phyloP scores from a whole-genome alignment of 2,329 filamentous ascomycete species.

The Nannizziopsis barbatae region DNA sequence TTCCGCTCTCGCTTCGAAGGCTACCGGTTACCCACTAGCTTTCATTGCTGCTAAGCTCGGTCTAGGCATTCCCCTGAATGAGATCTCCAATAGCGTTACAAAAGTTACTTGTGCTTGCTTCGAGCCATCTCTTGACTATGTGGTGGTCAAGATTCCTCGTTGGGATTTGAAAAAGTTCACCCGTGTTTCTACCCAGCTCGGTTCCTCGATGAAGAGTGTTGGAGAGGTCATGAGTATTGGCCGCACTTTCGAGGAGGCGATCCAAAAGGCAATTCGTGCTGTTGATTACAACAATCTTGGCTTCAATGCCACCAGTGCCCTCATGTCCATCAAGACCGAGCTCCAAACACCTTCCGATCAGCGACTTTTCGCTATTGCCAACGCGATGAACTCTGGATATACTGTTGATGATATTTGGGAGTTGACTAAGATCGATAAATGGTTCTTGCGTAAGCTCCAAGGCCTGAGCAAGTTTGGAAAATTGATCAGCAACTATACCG shows the following conservation, averaged over 20 bases:
- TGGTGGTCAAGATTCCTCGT: slow-evolving; percentile 95
- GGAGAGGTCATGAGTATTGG: slow-evolving; percentile 99
- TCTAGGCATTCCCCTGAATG: slow-evolving; percentile 85
- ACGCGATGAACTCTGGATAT: slow-evolving; percentile 92
- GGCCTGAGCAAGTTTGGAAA: slow-evolving; percentile 81
- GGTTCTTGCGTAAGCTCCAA: slow-evolving; percentile 91
- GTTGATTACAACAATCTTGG: slow-evolving; percentile 94
- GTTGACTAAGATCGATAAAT: slow-evolving; percentile 96
- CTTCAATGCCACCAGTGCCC: slow-evolving; percentile 79
- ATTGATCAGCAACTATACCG: slow-evolving; percentile 57
- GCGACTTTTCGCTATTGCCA: slow-evolving; percentile 92
- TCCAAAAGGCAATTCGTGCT: slow-evolving; percentile 92
- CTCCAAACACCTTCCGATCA: slow-evolving; percentile 96
- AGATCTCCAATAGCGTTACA: slow-evolving; percentile 92
- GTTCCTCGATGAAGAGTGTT: slow-evolving; percentile 99
- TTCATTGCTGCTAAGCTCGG: slow-evolving; percentile 97
- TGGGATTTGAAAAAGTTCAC: slow-evolving; percentile 99
- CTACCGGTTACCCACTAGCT: slow-evolving; percentile 87
- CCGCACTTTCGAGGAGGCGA: slow-evolving; percentile 91
- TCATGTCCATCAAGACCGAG: slow-evolving; percentile 94
- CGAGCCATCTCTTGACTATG: slow-evolving; percentile 94
- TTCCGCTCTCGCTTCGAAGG: slow-evolving; percentile 90
- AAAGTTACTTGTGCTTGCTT: slow-evolving; percentile 95
- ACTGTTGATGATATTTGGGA: slow-evolving; percentile 96
- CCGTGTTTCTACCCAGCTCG: slow-evolving; percentile 85